Evolutionary conservation across 2,329 filamentous ascomycete genomes (phyloP).

Genomic region (Pseudogymnoascus sp.): DNA sequence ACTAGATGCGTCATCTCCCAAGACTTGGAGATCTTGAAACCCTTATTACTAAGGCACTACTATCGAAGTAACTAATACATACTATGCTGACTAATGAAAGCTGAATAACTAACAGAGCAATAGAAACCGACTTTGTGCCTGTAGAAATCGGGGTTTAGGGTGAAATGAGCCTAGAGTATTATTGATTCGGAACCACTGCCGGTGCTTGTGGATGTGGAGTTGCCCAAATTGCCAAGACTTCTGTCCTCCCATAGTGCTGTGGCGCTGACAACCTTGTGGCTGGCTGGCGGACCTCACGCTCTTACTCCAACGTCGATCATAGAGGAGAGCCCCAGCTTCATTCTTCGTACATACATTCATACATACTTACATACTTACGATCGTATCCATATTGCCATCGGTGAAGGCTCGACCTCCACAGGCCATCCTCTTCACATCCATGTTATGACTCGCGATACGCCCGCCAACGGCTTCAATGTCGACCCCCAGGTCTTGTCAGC

Average conservation of each 20-base stretch:
- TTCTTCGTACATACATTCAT: not conserved
- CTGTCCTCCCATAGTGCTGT: not conserved
- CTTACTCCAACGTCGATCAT: not conserved
- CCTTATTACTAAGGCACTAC: not conserved
- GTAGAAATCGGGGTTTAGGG: not conserved
- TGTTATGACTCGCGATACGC: slow-evolving; percentile 44
- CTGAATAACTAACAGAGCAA: not conserved
- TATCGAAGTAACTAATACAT: not conserved
- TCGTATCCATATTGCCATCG: not conserved
- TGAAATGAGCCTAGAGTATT: not conserved
- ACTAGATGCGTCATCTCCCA: not conserved
- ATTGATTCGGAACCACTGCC: not conserved
- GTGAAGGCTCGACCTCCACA: not conserved
- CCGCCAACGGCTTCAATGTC: slow-evolving; percentile 9
- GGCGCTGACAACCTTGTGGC: not conserved
- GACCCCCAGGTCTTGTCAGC: slow-evolving; percentile 38
- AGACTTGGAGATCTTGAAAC: not conserved
- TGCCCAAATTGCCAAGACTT: not conserved
- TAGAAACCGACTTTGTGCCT: not conserved
- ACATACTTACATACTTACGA: not conserved
- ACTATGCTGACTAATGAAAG: not conserved
- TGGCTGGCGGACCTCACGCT: not conserved
- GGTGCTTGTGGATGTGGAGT: not conserved
- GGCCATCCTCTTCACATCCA: slow-evolving; percentile 17
- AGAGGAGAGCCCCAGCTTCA: not conserved